Evolutionary conservation across 2,329 filamentous ascomycete genomes (phyloP).

Genomic region (Fusarium secorum): DNA sequence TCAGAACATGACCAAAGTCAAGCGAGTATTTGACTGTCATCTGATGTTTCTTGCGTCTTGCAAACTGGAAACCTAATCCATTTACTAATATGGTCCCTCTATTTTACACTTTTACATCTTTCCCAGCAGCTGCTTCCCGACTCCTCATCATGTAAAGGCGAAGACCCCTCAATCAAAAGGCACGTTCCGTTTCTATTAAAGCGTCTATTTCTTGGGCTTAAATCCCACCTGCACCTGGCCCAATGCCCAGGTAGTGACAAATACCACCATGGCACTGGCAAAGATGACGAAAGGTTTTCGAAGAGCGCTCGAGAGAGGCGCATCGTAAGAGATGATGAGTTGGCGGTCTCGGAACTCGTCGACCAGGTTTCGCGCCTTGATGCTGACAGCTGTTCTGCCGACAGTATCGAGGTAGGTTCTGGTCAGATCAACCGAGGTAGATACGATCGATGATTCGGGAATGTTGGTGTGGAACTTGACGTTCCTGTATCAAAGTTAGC

Average conservation of each 20-base stretch:
- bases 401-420: conserved; percentile 94
- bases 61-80: conserved; percentile 8
- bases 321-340: conserved; percentile 87
- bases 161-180: conserved; percentile 15
- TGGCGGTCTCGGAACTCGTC: conserved; percentile 89
- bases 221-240: conserved; percentile 86
- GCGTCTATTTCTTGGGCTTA: conserved; percentile 53
- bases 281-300: conserved; percentile 90
- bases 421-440: conserved; percentile 68
- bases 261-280: conserved; percentile 74
- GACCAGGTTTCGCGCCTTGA: conserved; percentile 85
- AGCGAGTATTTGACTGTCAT: conserved; percentile 1
- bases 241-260: conserved; percentile 76
- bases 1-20: conserved; percentile 13
- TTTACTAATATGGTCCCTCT: conserved; percentile 22
- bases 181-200: conserved; percentile 14
- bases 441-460: conserved; percentile 68
- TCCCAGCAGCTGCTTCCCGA: conserved; percentile 14
- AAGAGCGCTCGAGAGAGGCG: conserved; percentile 75
- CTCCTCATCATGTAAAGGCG: conserved; percentile 9
- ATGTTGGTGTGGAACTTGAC: conserved; percentile 79
- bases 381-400: conserved; percentile 81
- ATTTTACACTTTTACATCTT: conserved; percentile 41
- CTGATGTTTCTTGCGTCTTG: background rate
- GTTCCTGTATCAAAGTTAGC: conserved; percentile 67